Conservation (phyloP, 2,329 filamentous ascomycete genomes). For the Trichoderma sp. region DNA sequence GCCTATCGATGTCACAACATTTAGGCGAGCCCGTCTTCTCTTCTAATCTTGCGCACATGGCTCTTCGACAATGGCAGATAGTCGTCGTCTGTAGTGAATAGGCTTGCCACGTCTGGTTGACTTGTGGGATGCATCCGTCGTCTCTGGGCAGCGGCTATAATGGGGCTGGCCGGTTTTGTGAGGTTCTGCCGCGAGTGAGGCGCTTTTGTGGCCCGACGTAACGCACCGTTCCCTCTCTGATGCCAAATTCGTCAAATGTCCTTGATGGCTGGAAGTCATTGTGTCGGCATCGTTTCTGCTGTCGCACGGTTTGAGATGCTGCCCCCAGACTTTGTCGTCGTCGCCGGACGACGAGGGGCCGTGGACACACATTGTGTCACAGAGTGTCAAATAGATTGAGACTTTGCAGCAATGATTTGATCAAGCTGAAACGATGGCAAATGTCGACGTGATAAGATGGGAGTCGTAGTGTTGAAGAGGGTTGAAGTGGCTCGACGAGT, state of each 20-base stretch:
- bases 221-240: slow-evolving; percentile 35
- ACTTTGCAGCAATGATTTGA: background rate
- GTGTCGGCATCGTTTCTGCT: slow-evolving; percentile 29
- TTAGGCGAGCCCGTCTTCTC: background rate
- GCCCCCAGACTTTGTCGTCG: slow-evolving; percentile 36
- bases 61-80: background rate
- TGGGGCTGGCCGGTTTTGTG: slow-evolving; percentile 27
- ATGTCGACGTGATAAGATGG: background rate
- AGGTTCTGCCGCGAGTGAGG: slow-evolving; percentile 30
- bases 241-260: slow-evolving; percentile 32
- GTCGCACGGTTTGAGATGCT: slow-evolving; percentile 33
- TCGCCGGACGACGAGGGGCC: slow-evolving; percentile 35
- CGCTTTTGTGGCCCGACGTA: slow-evolving; percentile 31
- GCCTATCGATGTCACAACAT: background rate
- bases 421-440: background rate
- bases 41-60: background rate
- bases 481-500: background rate
- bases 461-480: background rate
- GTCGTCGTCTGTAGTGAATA: background rate
- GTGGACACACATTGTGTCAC: slow-evolving; percentile 37
- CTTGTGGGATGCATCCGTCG: background rate
- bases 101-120: background rate
- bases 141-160: background rate
- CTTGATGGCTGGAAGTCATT: slow-evolving; percentile 23
- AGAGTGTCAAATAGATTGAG: background rate